Conservation (phyloP, 495 filamentous ascomycete genomes). For the Aspergillus leporis region DNA sequence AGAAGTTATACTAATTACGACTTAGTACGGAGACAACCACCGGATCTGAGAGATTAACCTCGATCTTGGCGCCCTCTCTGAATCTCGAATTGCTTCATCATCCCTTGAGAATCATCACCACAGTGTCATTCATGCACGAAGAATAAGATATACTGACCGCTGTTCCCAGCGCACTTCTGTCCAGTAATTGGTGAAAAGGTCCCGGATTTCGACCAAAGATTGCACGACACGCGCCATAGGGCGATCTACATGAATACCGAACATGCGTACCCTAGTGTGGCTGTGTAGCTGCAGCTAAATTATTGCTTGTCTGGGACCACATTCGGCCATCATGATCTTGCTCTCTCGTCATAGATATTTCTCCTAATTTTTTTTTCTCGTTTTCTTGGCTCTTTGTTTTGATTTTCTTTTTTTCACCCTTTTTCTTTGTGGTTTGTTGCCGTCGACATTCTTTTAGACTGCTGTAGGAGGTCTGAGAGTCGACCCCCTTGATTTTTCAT, state of each 20-base stretch:
- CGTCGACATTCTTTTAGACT: slow-evolving; percentile 1
- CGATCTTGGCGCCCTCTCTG: background rate
- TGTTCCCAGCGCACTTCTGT: background rate
- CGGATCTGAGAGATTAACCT: background rate
- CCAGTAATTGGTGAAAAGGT: background rate
- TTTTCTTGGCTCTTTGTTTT: slow-evolving; percentile 8
- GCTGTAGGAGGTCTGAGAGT: background rate
- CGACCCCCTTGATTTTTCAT: background rate
- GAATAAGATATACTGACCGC: background rate
- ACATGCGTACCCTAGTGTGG: background rate
- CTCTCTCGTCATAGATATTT: background rate
- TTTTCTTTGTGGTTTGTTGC: background rate
- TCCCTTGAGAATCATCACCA: background rate
- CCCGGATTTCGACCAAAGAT: background rate
- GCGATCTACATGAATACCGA: slow-evolving; percentile 1
- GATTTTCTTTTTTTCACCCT: slow-evolving; percentile 10
- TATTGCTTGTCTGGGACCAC: slow-evolving; percentile 1
- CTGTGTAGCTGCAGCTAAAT: background rate
- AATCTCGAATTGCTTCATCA: background rate
- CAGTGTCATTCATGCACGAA: background rate
- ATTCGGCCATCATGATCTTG: background rate
- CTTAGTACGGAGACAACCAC: background rate
- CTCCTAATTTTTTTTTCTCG: slow-evolving; percentile 1
- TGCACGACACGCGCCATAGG: background rate
- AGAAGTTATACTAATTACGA: background rate